Base-by-base conservation (phyloP, 345 rosid genomes). In the Salix arbutifolia region DNA sequence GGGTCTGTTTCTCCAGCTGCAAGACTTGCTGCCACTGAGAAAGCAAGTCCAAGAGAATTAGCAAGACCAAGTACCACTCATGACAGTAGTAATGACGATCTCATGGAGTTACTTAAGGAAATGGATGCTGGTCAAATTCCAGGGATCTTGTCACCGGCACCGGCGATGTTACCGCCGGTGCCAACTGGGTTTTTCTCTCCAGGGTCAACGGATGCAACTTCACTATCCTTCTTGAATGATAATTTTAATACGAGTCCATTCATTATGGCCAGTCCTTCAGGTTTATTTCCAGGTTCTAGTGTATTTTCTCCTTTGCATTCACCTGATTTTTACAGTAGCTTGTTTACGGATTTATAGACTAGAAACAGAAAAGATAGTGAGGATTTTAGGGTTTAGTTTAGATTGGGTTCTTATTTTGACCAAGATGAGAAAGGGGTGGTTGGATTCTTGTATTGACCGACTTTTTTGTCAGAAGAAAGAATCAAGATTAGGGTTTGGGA, bases 81-180 rank as follows among this genome's bases (percentile, higher is more conserved):
- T 0, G 72, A 40, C 21, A 77, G 42, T 19, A 11, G 52, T 14
- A 14, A 5, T 23, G 33, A 12, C 44, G 73, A 76, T 60, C 62
- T 77, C 4, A 21, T 56, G 46, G 64, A 62, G 40, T 76, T 81
- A 11, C 33, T 85, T 33, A 86, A 67, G 10, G 87, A 73, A 52
- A 65, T 84, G 17, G 85, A 84, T 56, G 14, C 82, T 35, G 82
- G 86, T 52, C 82, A 81, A 72, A 44, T 77, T 21, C 97, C 93
- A 25, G 96, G 97, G 72, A 89, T 94, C 52, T 81, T 94, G 74
- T 92, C 97, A 25, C 97, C 97, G 6, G 86, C 89, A 4, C 96
- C 98, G 71, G 86, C 79, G n/a, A 77, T 80, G 81, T 48, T 91
- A 68, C 84, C 90, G 46, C 77, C 90, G 21, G 80, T 85, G 21